Evolutionary conservation across 495 filamentous ascomycete species (phyloP), one percentile per base, ranked within the genome.

Genomic region (Penicillium verhagenii): DNA sequence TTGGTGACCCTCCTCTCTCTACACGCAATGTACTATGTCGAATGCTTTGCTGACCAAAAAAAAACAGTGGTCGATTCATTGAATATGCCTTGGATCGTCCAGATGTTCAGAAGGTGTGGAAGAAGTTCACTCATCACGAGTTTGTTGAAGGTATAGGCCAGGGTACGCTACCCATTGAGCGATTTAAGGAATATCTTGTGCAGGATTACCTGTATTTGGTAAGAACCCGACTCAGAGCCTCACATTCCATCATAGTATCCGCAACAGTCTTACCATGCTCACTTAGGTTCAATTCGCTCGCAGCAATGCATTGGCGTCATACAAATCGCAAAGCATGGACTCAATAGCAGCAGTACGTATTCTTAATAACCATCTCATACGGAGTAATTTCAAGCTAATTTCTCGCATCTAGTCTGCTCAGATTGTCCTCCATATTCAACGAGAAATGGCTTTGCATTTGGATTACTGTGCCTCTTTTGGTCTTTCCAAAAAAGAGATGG

Each of bases 181-280:
- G 79, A 4, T 96, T 96, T 73, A 91, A 91, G 68, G 77, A 87
- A 44, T 96, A 96, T 62, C 76, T 96, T 38, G 79, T 92, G 20
- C 92, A 96, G 61, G 92, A 96, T 66, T 96, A 96, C 68, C 72
- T 96, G 26, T 96, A 91, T 60, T 75, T 96, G 19, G 89, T 95
- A 52, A 59, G 73, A 63, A n/a, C 48, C 52, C 51, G 35, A 1
- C 48, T n/a, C 14, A 6, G n/a, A n/a, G n/a, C n/a, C n/a, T n/a
- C n/a, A 20, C 14, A 31, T n/a, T 26, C 4, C 3, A 35, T 35
- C n/a, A n/a, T n/a, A n/a, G n/a, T n/a, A 24, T n/a, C 13, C 3
- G 21, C 14, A 16, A 37, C 29, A 38, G 9, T 29, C 37, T 50
- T 25, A 35, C 38, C 9, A n/a, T 37, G 24, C 24, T 6, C 6